These are phyloP conservation scores for Priceomyces fermenticarens DNA, from an alignment of 805 yeast genomes.

Conservation along the genomic window DNA sequence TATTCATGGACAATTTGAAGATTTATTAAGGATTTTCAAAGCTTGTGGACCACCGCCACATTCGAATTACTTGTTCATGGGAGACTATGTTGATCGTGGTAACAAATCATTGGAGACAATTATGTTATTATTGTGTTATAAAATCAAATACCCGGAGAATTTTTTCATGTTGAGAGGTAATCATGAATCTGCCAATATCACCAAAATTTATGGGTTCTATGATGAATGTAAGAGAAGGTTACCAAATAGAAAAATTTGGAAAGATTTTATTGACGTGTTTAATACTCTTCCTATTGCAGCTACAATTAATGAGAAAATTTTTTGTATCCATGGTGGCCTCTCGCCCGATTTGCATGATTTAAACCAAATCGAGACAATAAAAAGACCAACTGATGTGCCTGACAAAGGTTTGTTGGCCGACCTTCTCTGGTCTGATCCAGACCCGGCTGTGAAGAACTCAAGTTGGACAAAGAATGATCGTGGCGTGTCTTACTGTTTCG, in stretches of 20 bases:
- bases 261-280: conserved; percentile 51
- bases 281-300: conserved; percentile 62
- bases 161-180: conserved; percentile 60
- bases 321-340: conserved; percentile 68
- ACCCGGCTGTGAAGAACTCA: conserved; percentile 27
- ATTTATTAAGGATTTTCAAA: conserved; percentile 52
- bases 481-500: conserved; percentile 79
- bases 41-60: conserved; percentile 60
- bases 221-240: conserved; percentile 59
- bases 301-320: conserved; percentile 54
- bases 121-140: conserved; percentile 48
- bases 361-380: conserved; percentile 66
- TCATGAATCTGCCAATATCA: conserved; percentile 57
- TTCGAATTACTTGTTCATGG: conserved; percentile 53
- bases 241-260: conserved; percentile 46
- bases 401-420: conserved; percentile 77
- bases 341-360: conserved; percentile 67
- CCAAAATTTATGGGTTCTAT: conserved; percentile 58
- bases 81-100: conserved; percentile 62
- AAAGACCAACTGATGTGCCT: conserved; percentile 82
- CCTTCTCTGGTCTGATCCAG: conserved; percentile 83
- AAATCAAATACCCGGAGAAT: conserved; percentile 58
- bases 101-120: conserved; percentile 56
- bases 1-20: conserved; percentile 67
- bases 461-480: conserved; percentile 83